Base-by-base conservation (phyloP, 768 basidiomycete genomes). In the Clavaria fumosa region DNA sequence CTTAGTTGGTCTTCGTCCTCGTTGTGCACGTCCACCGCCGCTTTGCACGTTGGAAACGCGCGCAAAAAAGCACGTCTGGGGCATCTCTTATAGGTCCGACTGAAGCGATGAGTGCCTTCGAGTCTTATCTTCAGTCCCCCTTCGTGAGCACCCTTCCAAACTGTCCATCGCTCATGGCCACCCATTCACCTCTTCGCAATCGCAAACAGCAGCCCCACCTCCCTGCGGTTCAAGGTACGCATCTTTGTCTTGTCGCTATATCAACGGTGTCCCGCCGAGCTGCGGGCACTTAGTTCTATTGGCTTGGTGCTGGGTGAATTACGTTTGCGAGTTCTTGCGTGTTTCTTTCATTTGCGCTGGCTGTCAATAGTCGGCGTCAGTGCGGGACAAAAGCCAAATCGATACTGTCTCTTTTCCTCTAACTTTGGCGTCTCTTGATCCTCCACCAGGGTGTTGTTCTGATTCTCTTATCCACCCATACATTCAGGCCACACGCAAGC, bases 11-110 rank as follows among this genome's bases (percentile, higher is more conserved):
- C 63, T 60, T 61, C 62, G 59, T 67, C 69, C 69, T 70, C 69
- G 58, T 70, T 69, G 68, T 62, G 48, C 50, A 53, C 56, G 57
- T 55, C 52, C 46, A 51, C 54, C 59, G 56, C 57, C 57, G 55
- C 57, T 58, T 52, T 57, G 62, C 74, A 76, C 75, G 75, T 75
- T 77, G 72, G 63, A 71, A 72, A 67, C 73, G 69, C 66, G 70
- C 42, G 34, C 26, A 40, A 20, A 31, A 38, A 23, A 7, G 30
- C 34, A 45, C 50, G 50, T 59, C 55, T 56, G 61, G 48, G 23
- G 35, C 44, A 15, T 35, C 45, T 40, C 49, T 50, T 52, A 38
- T 53, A n/a, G n/a, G n/a, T 53, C 56, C 50, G 48, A 50, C 50
- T 50, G 42, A 35, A 49, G 38, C 41, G 45, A 43, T 43, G 35